Evolutionary conservation across 225 moss, liverwort and hornwort genomes (phyloP).

Genomic region (Neckera pumila): DNA sequence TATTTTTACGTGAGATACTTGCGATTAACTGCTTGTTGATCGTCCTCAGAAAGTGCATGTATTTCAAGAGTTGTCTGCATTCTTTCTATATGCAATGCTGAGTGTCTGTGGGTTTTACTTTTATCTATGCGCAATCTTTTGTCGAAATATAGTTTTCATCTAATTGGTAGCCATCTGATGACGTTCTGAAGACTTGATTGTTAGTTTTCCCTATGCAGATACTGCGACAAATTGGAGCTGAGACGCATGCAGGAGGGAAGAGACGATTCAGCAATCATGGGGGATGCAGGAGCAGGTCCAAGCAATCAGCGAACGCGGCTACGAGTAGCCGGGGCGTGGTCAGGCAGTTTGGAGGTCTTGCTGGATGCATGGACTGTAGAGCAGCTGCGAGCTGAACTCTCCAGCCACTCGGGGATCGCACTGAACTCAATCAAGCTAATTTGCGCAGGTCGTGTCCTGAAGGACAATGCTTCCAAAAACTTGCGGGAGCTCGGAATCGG

Average conservation of each 20-base stretch:
- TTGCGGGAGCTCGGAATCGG: constrained; percentile 56
- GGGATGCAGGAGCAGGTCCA: constrained; percentile 44
- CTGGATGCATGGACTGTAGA: constrained; percentile 77
- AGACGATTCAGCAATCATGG: constrained; percentile 23
- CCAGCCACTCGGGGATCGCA: constrained; percentile 58
- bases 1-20: background rate
- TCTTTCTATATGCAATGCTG: background rate
- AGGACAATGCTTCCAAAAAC: constrained; percentile 31
- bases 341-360: constrained; percentile 69
- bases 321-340: constrained; percentile 92
- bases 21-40: background rate
- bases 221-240: background rate
- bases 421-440: constrained; percentile 57
- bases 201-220: background rate
- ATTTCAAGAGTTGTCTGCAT: background rate
- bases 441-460: constrained; percentile 64
- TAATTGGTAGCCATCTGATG: background rate
- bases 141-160: background rate
- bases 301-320: constrained; percentile 44
- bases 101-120: background rate
- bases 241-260: constrained; percentile 33
- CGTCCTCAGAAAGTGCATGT: background rate
- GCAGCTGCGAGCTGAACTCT: constrained; percentile 62
- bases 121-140: background rate
- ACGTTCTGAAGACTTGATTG: background rate